Percentiles rank a stretch among this genome's conserved stretches.
Conservation (phyloP, 192 early-diverging fungal species). For the Backusella tarrabulga region DNA sequence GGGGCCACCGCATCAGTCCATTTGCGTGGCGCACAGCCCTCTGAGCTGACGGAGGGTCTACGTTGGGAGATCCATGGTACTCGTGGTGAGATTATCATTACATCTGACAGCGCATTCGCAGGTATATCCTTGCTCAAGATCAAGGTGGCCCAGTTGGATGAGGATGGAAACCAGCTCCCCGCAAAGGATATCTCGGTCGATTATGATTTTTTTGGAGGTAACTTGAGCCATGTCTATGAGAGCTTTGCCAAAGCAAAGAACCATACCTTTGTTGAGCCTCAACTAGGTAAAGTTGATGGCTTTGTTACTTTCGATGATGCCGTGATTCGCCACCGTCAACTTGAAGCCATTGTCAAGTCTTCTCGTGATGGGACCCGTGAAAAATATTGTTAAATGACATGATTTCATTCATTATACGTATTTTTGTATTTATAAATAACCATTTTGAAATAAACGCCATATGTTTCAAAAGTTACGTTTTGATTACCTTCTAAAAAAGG, state of each 20-base stretch:
- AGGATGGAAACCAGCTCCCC: neutral
- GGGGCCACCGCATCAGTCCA: neutral
- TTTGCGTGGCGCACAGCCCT: neutral
- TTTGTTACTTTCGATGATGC: conserved; percentile 3
- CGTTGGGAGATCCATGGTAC: neutral
- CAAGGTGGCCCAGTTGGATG: neutral
- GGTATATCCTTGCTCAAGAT: neutral
- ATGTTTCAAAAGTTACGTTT: neutral
- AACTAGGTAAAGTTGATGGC: neutral
- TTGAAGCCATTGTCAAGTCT: neutral
- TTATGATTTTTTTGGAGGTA: neutral
- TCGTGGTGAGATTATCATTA: neutral
- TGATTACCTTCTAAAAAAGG: no score
- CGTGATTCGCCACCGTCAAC: neutral
- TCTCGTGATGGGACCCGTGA: neutral
- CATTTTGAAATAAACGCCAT: neutral
- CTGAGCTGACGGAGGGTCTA: neutral
- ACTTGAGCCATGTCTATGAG: neutral
- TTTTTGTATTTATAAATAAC: no score
- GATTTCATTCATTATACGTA: no score
- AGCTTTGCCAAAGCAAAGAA: neutral
- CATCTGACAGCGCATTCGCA: neutral
- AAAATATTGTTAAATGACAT: neutral
- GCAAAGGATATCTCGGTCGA: neutral
- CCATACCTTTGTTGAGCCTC: neutral